A percentile compares a stretch with the other conserved stretches of the same genome.
Conservation (phyloP, 1,284 basidiomycete species). For the Moniliophthora roreri region DNA sequence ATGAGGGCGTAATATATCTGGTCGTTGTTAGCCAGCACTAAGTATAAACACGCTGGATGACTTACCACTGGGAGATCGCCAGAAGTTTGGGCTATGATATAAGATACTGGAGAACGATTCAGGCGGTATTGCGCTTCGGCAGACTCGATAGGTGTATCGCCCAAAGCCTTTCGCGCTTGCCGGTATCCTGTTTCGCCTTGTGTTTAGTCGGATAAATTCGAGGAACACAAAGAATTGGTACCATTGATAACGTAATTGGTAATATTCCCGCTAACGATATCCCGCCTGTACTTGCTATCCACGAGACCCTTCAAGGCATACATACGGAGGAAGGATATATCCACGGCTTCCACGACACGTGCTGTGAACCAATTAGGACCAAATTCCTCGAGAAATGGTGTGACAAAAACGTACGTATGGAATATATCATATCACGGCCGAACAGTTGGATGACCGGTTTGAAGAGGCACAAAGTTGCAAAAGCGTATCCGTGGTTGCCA, state of each 20-base stretch:
- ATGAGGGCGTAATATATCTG: constrained; percentile 35
- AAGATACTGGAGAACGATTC: too few species aligned
- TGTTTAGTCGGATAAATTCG: too few species aligned
- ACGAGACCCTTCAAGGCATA: constrained; percentile 26
- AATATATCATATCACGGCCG: too few species aligned
- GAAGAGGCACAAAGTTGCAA: too few species aligned
- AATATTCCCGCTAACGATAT: constrained; percentile 33
- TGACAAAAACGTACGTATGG: too few species aligned
- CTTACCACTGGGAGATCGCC: constrained; percentile 32
- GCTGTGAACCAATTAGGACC: background rate
- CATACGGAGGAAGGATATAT: constrained; percentile 18
- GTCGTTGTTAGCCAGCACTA: background rate
- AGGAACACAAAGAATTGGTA: constrained; percentile 12
- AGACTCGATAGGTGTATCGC: too few species aligned
- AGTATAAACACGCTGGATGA: background rate
- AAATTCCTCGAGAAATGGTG: too few species aligned
- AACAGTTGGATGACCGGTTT: too few species aligned
- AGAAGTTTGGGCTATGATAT: constrained; percentile 20
- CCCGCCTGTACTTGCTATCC: constrained; percentile 23
- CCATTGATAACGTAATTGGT: constrained; percentile 28
- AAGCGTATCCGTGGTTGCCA: too few species aligned
- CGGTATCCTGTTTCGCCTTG: constrained; percentile 31
- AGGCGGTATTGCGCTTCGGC: too few species aligned
- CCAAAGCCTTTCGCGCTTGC: constrained; percentile 21
- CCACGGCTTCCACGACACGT: constrained; percentile 2